Base-by-base conservation (phyloP, 2,329 filamentous ascomycete species). In the Talaromyces atroroseus region DNA sequence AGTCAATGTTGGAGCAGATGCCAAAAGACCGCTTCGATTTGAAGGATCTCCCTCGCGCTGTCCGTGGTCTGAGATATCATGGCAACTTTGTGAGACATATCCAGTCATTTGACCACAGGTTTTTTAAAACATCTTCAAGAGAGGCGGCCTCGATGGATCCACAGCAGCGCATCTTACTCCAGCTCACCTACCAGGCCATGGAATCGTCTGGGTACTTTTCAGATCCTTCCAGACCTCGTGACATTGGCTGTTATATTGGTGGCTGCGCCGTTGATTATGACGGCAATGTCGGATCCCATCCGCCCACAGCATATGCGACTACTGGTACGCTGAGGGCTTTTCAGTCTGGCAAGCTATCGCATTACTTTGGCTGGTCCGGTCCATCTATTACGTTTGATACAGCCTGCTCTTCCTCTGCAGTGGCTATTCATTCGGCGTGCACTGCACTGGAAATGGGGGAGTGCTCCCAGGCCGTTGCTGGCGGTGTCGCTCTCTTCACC, bases 61-160 rank as follows among this genome's bases (percentile, higher is more conserved):
- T 77, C 76, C 24, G 83, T 82, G 67, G 90, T 89, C 60, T 86
- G 81, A 36, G 16, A 36, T 56, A 82, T 87, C 88, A 82, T 63
- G 86, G 86, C 6, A 88, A 85, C 73, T 90, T 82, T 69, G 79
- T 88, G 59, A 81, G 89, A 5, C 82, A 90, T 60, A 87, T 88
- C 0, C 87, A 87, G 55, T 77, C 87, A 49, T 92, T 92, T 65
- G 89, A 92, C 64, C 85, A 87, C 20, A 79, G 85, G 1, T 92
- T 92, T 74, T 92, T 92, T 81, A 90, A 90, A 72, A 91, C 92
- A 85, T 91, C 88, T 32, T 87, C 88, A 6, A 83, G 87, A 63
- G 88, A 92, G 54, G 59, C 61, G 12, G 56, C 44, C 1, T 61
- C 60, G 20, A 68, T 62, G 57, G 66, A 68, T 58, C 89, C 89